Evolutionary conservation across 1,284 basidiomycete genomes (phyloP), one percentile per base, ranked within the genome.

Genomic region (Pseudomicrostroma phylloplanum): DNA sequence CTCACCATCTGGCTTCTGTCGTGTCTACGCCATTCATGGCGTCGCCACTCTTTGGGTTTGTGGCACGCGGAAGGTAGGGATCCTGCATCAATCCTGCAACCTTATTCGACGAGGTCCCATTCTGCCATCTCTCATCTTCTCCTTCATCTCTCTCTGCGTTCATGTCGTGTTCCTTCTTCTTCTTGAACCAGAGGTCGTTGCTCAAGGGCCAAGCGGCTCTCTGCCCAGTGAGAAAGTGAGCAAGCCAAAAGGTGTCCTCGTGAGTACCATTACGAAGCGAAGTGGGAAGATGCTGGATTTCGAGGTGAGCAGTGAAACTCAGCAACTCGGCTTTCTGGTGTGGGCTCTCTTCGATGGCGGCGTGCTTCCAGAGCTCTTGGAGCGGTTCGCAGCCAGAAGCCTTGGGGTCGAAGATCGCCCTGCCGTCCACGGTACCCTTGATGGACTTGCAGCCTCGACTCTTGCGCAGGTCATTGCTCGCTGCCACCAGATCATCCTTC

Each of bases 51-150:
- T 39, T 25, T 4, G 55, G 49, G 21, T 59, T 60, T 13, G 55
- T 39, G 17, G 59, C 23, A 13, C 42, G 26, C 6, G 59, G 59
- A 4, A 61, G 30, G 39, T 58, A 61, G 13, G 59, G 59, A 39
- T 61, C 59, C 43, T 61, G 59, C 56, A 61, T 59, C 13, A 55
- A 39, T 2, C 57, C 21, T 17, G 26, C 42, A 11, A 61, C 58
- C 13, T 43, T 30, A 23, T 61, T 61, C 41, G 59, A 55, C 36
- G n/a, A n/a, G 1, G 15, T 21, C 8, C 59, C 59, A 12, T 15
- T 42, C 2, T 48, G 30, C 30, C 36, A 30, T 54, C 56, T 41
- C 17, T 48, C 46, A n/a, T 23, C 46, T 48, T 48, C 46, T 23
- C 46, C 23, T 7, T 19, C 51, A 54, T 54, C 51, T 6, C 21